Evolutionary conservation across 2,329 filamentous ascomycete species (phyloP).

Genomic region (Sporothrix mexicana): DNA sequence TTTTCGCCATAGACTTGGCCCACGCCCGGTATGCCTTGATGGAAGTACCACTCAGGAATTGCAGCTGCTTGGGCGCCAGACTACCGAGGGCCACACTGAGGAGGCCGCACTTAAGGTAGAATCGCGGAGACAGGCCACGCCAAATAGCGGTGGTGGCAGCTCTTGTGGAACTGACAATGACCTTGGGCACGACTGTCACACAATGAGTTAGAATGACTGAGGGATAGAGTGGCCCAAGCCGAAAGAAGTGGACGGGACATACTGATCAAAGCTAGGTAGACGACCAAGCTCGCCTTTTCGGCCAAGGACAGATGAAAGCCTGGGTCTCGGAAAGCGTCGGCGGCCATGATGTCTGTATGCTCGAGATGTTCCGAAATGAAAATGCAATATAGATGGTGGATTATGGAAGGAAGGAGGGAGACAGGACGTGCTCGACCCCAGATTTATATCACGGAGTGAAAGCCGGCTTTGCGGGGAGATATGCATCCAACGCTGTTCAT

Average conservation of each 20-base stretch:
- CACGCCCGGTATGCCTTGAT: neutral
- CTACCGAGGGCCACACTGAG: neutral
- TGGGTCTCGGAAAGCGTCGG: neutral
- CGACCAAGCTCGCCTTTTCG: neutral
- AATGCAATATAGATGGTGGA: no score
- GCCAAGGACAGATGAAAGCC: neutral
- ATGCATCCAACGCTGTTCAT: no score
- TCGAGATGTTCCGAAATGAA: no score
- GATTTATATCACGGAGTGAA: no score
- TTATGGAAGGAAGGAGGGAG: no score
- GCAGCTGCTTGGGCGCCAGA: neutral
- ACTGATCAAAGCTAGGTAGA: neutral
- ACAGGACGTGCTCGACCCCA: no score
- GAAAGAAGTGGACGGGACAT: neutral
- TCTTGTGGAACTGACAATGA: neutral
- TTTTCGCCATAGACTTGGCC: neutral
- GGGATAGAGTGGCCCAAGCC: neutral
- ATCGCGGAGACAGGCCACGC: neutral
- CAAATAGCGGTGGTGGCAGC: neutral
- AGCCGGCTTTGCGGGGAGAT: no score
- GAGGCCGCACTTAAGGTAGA: neutral
- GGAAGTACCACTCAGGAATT: neutral
- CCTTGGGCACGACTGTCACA: neutral
- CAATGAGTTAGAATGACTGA: neutral
- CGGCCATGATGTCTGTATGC: neutral